Evolutionary conservation across 805 yeast species (phyloP).

Genomic region (Zygosaccharomyces kombuchaensis): DNA sequence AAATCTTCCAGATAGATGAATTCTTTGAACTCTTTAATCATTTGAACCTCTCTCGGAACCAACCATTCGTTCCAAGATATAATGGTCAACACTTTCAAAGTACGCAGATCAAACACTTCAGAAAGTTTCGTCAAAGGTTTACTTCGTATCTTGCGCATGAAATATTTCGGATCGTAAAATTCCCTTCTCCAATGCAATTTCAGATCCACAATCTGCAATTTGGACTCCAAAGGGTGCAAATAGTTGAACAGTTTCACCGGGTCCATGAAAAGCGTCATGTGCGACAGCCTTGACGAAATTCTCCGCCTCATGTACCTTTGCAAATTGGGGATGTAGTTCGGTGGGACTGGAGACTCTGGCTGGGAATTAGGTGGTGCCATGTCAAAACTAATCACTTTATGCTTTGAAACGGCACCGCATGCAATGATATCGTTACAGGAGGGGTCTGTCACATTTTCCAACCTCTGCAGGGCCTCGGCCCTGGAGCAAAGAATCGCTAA

Average conservation of each 20-base stretch:
- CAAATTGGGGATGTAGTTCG: constrained; percentile 32
- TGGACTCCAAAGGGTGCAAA: constrained; percentile 29
- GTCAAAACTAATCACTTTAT: constrained; percentile 33
- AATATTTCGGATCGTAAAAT: constrained; percentile 33
- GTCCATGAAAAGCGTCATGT: constrained; percentile 39
- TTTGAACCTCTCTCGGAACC: constrained; percentile 33
- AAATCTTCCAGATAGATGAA: constrained; percentile 37
- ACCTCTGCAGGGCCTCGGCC: constrained; percentile 31
- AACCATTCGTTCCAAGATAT: constrained; percentile 42
- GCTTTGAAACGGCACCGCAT: constrained; percentile 23
- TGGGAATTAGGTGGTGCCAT: constrained; percentile 38
- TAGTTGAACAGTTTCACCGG: constrained; percentile 38
- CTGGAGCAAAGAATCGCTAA: constrained; percentile 27
- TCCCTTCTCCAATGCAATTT: constrained; percentile 43
- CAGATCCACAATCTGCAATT: constrained; percentile 36
- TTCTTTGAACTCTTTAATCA: constrained; percentile 37
- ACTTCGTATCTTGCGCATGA: constrained; percentile 18
- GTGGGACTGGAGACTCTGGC: constrained; percentile 31
- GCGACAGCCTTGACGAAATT: constrained; percentile 30
- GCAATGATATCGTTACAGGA: constrained; percentile 36
- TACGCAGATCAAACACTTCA: constrained; percentile 37
- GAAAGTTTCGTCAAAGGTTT: constrained; percentile 26
- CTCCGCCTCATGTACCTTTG: constrained; percentile 26
- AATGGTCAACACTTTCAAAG: constrained; percentile 37
- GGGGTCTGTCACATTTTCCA: constrained; percentile 42